Conservation (phyloP, 2,329 filamentous ascomycete genomes). For the Zasmidium cellare region DNA sequence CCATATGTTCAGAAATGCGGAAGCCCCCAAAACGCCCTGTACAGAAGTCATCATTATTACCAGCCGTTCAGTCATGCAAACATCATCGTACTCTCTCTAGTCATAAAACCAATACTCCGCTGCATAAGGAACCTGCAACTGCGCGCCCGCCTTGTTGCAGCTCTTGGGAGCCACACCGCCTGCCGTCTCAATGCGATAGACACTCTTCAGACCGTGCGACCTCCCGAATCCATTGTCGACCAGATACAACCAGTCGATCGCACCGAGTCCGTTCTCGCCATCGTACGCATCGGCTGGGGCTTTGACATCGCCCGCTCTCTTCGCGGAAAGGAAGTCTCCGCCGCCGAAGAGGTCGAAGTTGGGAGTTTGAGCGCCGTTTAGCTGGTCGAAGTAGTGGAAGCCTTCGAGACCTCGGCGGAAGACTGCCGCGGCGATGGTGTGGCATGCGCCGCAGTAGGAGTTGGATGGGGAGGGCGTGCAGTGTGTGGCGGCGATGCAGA, state of each 20-base stretch:
- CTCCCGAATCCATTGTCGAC: slow-evolving; percentile 37
- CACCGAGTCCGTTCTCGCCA: slow-evolving; percentile 37
- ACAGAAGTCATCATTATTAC: neutral
- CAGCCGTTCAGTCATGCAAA: neutral
- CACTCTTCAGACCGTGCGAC: slow-evolving; percentile 42
- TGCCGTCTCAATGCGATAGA: slow-evolving; percentile 52
- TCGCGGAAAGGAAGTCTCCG: slow-evolving; percentile 46
- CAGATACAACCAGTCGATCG: slow-evolving; percentile 51
- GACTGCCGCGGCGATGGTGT: slow-evolving; percentile 29
- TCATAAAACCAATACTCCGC: slow-evolving; percentile 52
- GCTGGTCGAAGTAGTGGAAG: slow-evolving; percentile 63
- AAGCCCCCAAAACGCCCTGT: neutral
- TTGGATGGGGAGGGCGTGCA: slow-evolving; percentile 14
- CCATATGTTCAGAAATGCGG: no score
- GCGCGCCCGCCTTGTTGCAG: slow-evolving; percentile 35
- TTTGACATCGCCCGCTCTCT: slow-evolving; percentile 51
- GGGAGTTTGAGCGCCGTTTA: slow-evolving; percentile 51
- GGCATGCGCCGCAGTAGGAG: slow-evolving; percentile 19
- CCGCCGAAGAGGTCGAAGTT: slow-evolving; percentile 58
- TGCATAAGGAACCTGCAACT: slow-evolving; percentile 45
- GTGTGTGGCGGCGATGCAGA: slow-evolving; percentile 18
- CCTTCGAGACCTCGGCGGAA: slow-evolving; percentile 46
- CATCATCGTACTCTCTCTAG: neutral
- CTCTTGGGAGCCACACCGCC: slow-evolving; percentile 43
- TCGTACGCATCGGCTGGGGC: slow-evolving; percentile 51